Evolutionary conservation across 768 basidiomycete species (phyloP).

Genomic region (Psilocybe sp.): DNA sequence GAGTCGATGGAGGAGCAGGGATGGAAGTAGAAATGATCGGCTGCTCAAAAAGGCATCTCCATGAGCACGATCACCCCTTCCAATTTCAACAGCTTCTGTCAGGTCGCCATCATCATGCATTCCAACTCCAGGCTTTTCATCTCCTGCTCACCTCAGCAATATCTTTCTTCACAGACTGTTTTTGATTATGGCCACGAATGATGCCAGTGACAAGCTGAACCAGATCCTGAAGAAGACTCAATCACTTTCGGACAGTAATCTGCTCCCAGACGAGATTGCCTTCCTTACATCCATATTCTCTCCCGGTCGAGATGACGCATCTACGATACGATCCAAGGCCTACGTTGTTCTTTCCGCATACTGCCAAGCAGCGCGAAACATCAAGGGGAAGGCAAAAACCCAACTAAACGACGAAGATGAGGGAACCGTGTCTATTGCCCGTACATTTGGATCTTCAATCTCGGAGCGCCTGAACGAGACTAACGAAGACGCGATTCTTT

Average conservation of each 20-base stretch:
- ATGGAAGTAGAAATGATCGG: constrained; percentile 1
- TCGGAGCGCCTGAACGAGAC: constrained; percentile 51
- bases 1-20: neutral
- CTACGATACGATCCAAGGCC: constrained; percentile 56
- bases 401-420: constrained; percentile 25
- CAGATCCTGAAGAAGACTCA: constrained; percentile 27
- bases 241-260: constrained; percentile 26
- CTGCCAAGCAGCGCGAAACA: constrained; percentile 55
- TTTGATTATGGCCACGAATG: constrained; percentile 10
- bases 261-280: constrained; percentile 55
- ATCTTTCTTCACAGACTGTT: neutral
- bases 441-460: constrained; percentile 49
- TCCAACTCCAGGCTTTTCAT: neutral
- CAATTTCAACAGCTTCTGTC: constrained; percentile 12
- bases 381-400: constrained; percentile 32
- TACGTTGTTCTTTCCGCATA: constrained; percentile 67
- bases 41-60: too few relatives aligned
- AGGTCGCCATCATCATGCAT: constrained; percentile 8
- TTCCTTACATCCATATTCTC: constrained; percentile 51
- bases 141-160: neutral
- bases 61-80: neutral
- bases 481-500: constrained; percentile 48
- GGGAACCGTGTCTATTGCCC: constrained; percentile 47
- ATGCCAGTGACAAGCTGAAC: constrained; percentile 25
- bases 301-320: constrained; percentile 37